Evolutionary conservation across 176 grass and related monocot genomes (phyloP).

Genomic region (Poa pratensis): DNA sequence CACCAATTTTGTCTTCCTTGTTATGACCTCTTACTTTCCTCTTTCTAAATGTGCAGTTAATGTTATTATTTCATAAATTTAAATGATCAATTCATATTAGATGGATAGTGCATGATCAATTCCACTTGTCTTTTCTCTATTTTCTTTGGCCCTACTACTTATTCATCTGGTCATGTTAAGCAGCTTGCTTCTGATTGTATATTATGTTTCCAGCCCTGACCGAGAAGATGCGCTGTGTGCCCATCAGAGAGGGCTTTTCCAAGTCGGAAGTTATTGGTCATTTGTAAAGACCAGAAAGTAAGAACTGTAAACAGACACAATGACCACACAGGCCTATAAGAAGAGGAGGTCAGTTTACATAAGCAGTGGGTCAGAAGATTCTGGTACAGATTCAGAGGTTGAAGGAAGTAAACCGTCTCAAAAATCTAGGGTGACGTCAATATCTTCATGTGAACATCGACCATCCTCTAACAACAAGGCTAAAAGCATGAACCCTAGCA

Average conservation of each 20-base stretch:
- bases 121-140: not conserved
- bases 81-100: not conserved
- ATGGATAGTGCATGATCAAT: not conserved
- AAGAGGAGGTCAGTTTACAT: constrained; percentile 38
- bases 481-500: constrained; percentile 61
- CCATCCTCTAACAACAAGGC: constrained; percentile 33
- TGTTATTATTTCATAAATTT: constrained; percentile 17
- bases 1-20: constrained; percentile 10
- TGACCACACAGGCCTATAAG: constrained; percentile 38
- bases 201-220: constrained; percentile 33
- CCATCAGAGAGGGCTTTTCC: not conserved
- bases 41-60: not conserved
- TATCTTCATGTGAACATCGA: constrained; percentile 11
- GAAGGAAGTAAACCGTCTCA: constrained; percentile 25
- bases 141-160: not conserved
- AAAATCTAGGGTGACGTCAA: constrained; percentile 42
- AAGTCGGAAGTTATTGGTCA: constrained; percentile 20
- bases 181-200: constrained; percentile 26
- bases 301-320: constrained; percentile 10
- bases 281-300: constrained; percentile 19
- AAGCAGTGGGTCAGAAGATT: constrained; percentile 25
- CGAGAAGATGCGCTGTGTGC: constrained; percentile 11
- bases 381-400: constrained; percentile 35
- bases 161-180: not conserved
- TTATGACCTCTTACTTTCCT: not conserved